Percentiles rank a stretch among this genome's conserved stretches.
Evolutionary conservation across 2,329 filamentous ascomycete genomes (phyloP).

Genomic region (Pestalotiopsis sp.): DNA sequence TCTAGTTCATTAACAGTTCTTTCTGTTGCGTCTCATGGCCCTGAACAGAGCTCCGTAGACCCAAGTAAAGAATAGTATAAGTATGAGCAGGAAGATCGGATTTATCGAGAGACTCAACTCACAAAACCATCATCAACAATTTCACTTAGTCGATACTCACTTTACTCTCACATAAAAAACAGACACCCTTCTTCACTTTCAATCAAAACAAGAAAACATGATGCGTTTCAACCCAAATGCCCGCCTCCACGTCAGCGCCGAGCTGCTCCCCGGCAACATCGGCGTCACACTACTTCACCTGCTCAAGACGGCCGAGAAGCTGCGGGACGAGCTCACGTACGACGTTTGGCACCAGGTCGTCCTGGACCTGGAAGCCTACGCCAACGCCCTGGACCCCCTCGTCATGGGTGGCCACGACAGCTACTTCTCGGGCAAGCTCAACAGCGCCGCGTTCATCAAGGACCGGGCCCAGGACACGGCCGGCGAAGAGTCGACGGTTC

Average conservation of each 20-base stretch:
- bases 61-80: too few species aligned
- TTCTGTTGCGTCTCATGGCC: too few species aligned
- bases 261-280: not conserved
- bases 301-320: not conserved
- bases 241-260: not conserved
- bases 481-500: not conserved
- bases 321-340: not conserved
- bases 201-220: not conserved
- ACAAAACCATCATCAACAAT: too few species aligned
- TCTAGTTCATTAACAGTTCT: too few species aligned
- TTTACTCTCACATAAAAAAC: too few species aligned
- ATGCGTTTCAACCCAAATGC: not conserved
- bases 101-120: too few species aligned
- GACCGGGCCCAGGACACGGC: not conserved
- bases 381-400: not conserved
- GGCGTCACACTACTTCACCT: not conserved
- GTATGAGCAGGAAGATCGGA: too few species aligned
- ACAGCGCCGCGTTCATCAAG: not conserved
- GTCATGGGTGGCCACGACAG: not conserved
- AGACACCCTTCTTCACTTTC: too few species aligned
- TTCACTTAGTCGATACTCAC: too few species aligned
- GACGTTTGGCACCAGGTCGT: not conserved
- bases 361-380: not conserved
- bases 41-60: too few species aligned
- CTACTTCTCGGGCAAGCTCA: not conserved